A percentile compares a stretch with the other conserved stretches of the same genome.
These are phyloP conservation scores for Solanum pennellii DNA, from an alignment of 257 asterid species.

Conservation along the genomic window DNA sequence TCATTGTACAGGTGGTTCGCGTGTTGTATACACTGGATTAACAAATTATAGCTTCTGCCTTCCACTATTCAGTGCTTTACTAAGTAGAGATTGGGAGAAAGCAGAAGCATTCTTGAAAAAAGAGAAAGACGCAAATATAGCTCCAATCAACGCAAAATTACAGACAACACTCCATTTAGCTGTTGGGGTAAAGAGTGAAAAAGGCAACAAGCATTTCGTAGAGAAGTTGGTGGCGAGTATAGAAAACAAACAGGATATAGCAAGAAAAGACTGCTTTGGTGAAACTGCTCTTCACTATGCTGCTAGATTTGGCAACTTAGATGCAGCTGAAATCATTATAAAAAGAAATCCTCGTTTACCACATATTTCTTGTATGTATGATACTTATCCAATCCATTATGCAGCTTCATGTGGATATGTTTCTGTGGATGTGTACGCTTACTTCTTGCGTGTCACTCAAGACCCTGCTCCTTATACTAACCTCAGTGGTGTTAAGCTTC, in stretches of 20 bases:
- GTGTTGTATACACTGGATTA: too few relatives aligned
- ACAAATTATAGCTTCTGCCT: background rate
- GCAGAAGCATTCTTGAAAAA: background rate
- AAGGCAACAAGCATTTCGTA: background rate
- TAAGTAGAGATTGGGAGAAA: background rate
- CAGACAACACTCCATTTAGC: background rate
- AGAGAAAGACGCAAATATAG: background rate
- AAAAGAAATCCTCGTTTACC: slow-evolving; percentile 9
- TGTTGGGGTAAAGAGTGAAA: background rate
- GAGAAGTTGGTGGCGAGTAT: slow-evolving; percentile 13
- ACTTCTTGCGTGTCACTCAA: slow-evolving; percentile 11
- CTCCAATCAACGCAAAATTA: background rate
- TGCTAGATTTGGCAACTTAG: slow-evolving; percentile 13
- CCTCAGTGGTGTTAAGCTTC: slow-evolving; percentile 15
- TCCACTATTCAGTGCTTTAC: background rate
- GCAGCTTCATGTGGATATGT: slow-evolving; percentile 27
- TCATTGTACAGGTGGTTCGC: too few relatives aligned
- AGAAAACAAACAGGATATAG: slow-evolving; percentile 5
- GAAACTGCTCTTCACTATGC: slow-evolving; percentile 24
- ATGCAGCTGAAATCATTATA: slow-evolving; percentile 17
- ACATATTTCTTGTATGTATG: slow-evolving; percentile 1
- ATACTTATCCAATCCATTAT: slow-evolving; percentile 19
- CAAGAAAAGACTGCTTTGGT: slow-evolving; percentile 2
- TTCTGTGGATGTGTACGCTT: background rate
- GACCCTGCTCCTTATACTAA: slow-evolving; percentile 17